phyloP scores from a whole-genome alignment of 2,329 filamentous ascomycete species.

The Phyllosticta citriasiana region DNA sequence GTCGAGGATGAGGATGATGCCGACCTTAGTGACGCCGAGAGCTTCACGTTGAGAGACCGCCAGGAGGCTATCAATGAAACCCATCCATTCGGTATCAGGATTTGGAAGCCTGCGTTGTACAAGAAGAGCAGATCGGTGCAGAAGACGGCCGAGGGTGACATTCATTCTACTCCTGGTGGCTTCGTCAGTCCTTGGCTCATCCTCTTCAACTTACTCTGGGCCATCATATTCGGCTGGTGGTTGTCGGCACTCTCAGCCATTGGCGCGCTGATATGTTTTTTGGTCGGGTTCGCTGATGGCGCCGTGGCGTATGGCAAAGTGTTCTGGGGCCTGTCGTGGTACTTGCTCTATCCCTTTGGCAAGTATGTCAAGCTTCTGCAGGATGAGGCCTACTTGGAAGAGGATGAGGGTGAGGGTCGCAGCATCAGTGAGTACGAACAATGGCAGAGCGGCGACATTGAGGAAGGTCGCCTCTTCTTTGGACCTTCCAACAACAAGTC shows the following conservation, averaged over 20 bases:
- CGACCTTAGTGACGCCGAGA: constrained; percentile 82
- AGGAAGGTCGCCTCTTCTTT: constrained; percentile 93
- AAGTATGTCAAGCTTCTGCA: constrained; percentile 90
- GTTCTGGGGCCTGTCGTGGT: constrained; percentile 72
- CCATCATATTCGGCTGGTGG: constrained; percentile 92
- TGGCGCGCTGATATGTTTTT: constrained; percentile 67
- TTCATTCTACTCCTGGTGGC: constrained; percentile 86
- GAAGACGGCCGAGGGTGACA: constrained; percentile 90
- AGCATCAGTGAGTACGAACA: constrained; percentile 98
- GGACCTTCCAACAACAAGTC: constrained; percentile 66
- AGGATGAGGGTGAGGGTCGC: constrained; percentile 89
- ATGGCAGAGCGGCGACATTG: constrained; percentile 95
- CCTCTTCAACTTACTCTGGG: constrained; percentile 86
- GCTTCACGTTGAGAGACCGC: constrained; percentile 92
- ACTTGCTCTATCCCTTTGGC: constrained; percentile 92
- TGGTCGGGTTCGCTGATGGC: constrained; percentile 67
- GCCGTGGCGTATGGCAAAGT: constrained; percentile 78
- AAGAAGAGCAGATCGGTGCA: constrained; percentile 96
- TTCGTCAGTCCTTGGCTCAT: constrained; percentile 76
- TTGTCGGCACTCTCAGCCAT: constrained; percentile 65
- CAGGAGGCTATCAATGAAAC: constrained; percentile 98
- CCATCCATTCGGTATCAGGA: constrained; percentile 94
- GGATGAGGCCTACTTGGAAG: constrained; percentile 87
- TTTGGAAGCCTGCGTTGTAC: constrained; percentile 98
- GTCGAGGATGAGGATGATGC: constrained; percentile 53